Conservation (phyloP, 495 filamentous ascomycete genomes). For the Zalerion maritima region DNA sequence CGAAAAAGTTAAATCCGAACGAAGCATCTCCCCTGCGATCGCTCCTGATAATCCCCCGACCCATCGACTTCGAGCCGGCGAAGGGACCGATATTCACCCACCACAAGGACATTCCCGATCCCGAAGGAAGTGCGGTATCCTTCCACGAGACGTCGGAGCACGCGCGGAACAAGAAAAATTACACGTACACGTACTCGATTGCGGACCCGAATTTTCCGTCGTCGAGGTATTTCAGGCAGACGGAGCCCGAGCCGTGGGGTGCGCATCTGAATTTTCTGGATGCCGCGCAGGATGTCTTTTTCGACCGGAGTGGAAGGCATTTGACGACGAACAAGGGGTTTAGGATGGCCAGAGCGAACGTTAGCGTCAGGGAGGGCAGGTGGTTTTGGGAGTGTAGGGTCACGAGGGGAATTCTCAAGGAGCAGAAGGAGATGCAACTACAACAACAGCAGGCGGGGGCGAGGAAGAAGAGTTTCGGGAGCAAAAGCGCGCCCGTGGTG, state of each 20-base stretch:
- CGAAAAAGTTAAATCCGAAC: constrained; percentile 2
- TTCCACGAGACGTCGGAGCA: constrained; percentile 52
- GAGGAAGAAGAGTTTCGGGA: not conserved
- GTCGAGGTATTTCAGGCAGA: constrained; percentile 77
- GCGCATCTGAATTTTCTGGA: constrained; percentile 86
- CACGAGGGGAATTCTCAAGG: constrained; percentile 42
- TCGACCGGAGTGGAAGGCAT: constrained; percentile 42
- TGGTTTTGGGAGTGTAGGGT: constrained; percentile 93
- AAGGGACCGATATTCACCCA: constrained; percentile 37
- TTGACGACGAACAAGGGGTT: constrained; percentile 71
- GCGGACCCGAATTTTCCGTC: constrained; percentile 75
- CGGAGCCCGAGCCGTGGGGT: constrained; percentile 67
- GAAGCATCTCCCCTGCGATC: constrained; percentile 40
- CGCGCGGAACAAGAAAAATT: constrained; percentile 82
- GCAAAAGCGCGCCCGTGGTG: constrained; percentile 21
- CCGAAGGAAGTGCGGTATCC: constrained; percentile 33
- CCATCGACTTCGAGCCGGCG: constrained; percentile 43
- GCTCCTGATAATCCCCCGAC: constrained; percentile 41
- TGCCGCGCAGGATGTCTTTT: constrained; percentile 60
- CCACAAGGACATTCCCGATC: constrained; percentile 29
- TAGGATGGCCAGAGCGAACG: constrained; percentile 74
- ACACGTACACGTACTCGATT: constrained; percentile 80
- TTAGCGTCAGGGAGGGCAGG: constrained; percentile 77
- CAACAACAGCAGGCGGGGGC: constrained; percentile 11
- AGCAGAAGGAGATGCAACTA: constrained; percentile 13